Conservation (phyloP, 257 asterid species). For the Echites panduratus region DNA sequence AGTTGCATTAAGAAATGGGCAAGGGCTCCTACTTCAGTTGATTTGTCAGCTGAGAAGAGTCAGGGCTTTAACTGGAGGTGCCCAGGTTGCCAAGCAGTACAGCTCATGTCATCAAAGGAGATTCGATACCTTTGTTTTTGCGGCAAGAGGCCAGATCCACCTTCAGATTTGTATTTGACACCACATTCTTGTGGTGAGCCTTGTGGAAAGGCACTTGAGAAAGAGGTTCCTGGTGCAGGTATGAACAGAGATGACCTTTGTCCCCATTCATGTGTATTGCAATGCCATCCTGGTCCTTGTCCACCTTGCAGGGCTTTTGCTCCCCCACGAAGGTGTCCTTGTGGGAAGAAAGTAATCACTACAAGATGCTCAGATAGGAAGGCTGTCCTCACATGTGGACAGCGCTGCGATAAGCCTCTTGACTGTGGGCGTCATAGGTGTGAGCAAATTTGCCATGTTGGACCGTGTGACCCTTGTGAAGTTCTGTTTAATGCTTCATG, state of each 20-base stretch:
- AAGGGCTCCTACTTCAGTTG: conserved; percentile 90
- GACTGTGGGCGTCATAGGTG: conserved; percentile 82
- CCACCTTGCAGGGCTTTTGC: conserved; percentile 99
- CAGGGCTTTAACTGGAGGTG: conserved; percentile 95
- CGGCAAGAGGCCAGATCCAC: conserved; percentile 83
- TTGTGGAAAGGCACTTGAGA: conserved; percentile 84
- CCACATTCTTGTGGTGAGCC: conserved; percentile 99
- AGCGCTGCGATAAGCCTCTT: conserved; percentile 75
- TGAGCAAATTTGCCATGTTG: conserved; percentile 70
- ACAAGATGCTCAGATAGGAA: conserved; percentile 89
- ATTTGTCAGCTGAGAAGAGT: conserved; percentile 70
- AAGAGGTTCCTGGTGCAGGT: conserved; percentile 54
- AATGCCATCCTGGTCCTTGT: conserved; percentile 99
- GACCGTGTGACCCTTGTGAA: conserved; percentile 79
- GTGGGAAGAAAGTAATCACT: conserved; percentile 79
- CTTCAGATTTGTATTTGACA: conserved; percentile 85
- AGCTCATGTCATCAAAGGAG: conserved; percentile 75
- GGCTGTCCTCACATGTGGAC: conserved; percentile 85
- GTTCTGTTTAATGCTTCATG: conserved; percentile 72
- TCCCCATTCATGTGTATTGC: conserved; percentile 90
- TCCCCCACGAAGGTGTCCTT: conserved; percentile 76
- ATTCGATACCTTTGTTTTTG: conserved; percentile 83
- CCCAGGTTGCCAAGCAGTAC: conserved; percentile 98
- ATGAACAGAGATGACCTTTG: conserved; percentile 68
- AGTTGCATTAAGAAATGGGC: conserved; percentile 95